Evolutionary conservation across 805 yeast genomes (phyloP), one percentile per base, ranked within the genome.

Genomic region (Candida nonsorbophila): DNA sequence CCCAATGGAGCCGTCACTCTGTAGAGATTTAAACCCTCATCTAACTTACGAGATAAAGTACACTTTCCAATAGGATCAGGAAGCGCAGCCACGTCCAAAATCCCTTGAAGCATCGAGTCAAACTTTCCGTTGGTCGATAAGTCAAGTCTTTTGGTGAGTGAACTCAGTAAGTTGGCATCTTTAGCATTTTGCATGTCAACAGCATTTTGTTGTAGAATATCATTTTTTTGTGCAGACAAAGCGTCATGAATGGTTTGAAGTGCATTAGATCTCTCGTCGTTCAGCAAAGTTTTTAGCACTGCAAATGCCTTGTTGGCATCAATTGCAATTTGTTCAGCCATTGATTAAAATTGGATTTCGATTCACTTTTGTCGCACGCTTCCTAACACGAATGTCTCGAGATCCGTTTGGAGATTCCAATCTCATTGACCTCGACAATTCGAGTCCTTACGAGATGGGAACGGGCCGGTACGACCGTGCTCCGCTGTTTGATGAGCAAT

Each of bases 1-100:
- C 99, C 99, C 4, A 92, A 87, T 9, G 99, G 98, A 16, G 95
- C 84, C 4, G 95, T 81, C 8, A 90, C 70, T 49, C 95, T 68
- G 55, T 77, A 82, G 36, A 92, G 62, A 28, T 77, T 81, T 40
- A 92, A 72, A n/a, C 85, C 94, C 30, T 86, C 95, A 52, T 92
- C 99, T 18, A 92, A 65, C 53, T 85, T 77, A 24, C 80, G 77
- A 20, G 94, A 87, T 44, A 92, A 64, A 2, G 92, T 82, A 38
- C 83, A 59, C 51, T 81, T 82, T n/a, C 96, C 95, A 22, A 90
- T 80, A 11, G 98, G 98, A 53, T 92, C 97, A 17, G 79, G 84
- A 30, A 92, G 68, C 3, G 72, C 72, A 2, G 95, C 92, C 12
- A 92, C 98, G 44, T 92, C 98, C 26, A 82, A 63, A 10, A 92